A percentile compares a stretch with the other conserved stretches of the same genome.
These are phyloP conservation scores for Ophiostoma ulmi DNA, from an alignment of 2,329 filamentous ascomycete species.

Conservation along the genomic window DNA sequence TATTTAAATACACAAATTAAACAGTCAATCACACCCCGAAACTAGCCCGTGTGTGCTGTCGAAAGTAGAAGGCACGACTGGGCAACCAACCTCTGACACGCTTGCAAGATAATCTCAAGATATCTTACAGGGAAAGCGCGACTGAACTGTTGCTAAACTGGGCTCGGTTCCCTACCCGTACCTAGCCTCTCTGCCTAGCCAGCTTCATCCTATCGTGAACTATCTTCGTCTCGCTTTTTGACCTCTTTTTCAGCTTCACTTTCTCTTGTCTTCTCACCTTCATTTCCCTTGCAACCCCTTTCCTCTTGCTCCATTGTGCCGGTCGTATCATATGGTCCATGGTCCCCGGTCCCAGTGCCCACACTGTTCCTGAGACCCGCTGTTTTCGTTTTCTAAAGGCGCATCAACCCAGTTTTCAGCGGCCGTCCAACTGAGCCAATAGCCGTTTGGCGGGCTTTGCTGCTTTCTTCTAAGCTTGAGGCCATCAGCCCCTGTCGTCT, in stretches of 20 bases:
- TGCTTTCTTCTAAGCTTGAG: neutral
- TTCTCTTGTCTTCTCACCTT: neutral
- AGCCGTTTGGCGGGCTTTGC: neutral
- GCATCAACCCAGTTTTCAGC: neutral
- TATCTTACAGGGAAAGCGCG: neutral
- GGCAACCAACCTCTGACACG: neutral
- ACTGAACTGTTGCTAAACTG: neutral
- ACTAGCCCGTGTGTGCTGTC: neutral
- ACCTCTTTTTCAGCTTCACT: neutral
- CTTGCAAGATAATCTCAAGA: neutral
- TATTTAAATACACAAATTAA: conserved; percentile 1
- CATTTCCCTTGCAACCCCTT: conserved; percentile 1
- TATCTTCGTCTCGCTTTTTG: neutral
- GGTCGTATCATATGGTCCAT: neutral
- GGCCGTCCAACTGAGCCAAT: conserved; percentile 8
- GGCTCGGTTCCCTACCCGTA: neutral
- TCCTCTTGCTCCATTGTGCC: neutral
- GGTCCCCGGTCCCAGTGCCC: neutral
- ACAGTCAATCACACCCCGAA: neutral
- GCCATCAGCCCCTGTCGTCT: conserved; percentile 3
- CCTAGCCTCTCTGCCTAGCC: neutral
- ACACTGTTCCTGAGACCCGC: conserved; percentile 13
- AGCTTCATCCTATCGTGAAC: neutral
- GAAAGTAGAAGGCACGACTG: neutral
- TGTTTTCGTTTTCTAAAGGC: neutral